Evolutionary conservation across 78 protist genomes (phyloP).

Genomic region (Dictyostelium intermedium): DNA sequence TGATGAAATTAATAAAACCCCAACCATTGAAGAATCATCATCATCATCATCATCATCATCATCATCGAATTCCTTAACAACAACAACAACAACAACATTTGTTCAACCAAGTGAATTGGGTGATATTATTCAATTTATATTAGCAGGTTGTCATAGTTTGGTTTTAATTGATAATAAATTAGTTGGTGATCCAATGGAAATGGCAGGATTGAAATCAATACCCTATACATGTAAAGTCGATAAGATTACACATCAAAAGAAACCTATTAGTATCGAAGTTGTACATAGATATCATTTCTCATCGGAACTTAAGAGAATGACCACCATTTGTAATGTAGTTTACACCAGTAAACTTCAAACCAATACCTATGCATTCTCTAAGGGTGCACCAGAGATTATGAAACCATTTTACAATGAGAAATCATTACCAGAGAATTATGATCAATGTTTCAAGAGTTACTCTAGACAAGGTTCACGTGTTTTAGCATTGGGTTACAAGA

Average conservation of each 20-base stretch:
- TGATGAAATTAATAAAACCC: not conserved
- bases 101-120: not conserved
- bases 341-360: not conserved
- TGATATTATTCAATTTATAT: conserved; percentile 4
- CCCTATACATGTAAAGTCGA: conserved; percentile 81
- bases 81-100: not conserved
- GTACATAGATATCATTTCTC: conserved; percentile 90
- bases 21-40: not conserved
- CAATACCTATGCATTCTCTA: conserved; percentile 39
- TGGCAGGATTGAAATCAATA: conserved; percentile 89
- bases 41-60: not conserved
- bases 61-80: not conserved
- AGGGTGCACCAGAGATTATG: conserved; percentile 97
- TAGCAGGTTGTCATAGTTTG: conserved; percentile 96
- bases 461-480: conserved; percentile 91
- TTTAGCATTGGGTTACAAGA: conserved; percentile 89
- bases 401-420: not conserved
- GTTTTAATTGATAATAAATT: conserved; percentile 38
- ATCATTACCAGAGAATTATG: conserved; percentile 76
- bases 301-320: conserved; percentile 93
- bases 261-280: conserved; percentile 48
- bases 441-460: not conserved
- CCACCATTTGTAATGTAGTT: conserved; percentile 77
- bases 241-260: conserved; percentile 7
- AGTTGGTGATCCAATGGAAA: conserved; percentile 98